A percentile compares a stretch with the other conserved stretches of the same genome.
Conservation (phyloP, 768 basidiomycete genomes). For the Rhodotorula babjevae region DNA sequence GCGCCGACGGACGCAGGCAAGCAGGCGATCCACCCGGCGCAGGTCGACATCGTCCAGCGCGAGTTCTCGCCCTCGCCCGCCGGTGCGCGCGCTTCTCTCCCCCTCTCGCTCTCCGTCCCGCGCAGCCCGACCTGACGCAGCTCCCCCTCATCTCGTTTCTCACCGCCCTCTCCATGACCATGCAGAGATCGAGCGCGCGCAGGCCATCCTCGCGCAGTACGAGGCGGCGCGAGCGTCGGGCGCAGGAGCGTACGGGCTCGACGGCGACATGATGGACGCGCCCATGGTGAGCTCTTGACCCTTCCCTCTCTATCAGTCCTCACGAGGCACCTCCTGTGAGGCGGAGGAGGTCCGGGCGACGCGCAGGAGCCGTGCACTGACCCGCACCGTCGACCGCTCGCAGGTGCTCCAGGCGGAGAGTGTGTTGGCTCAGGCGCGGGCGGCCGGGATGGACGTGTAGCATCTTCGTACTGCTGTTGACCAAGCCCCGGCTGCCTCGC, state of each 20-base stretch:
- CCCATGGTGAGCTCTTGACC: slow-evolving; percentile 72
- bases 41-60: slow-evolving; percentile 69
- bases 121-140: not conserved
- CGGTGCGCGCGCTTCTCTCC: slow-evolving; percentile 51
- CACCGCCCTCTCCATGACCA: too few species aligned
- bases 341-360: not conserved
- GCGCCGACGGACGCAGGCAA: not conserved
- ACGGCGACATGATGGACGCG: slow-evolving; percentile 78
- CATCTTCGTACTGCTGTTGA: too few species aligned
- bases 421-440: not conserved
- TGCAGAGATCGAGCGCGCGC: slow-evolving; percentile 71
- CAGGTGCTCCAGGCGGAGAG: slow-evolving; percentile 13
- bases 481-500: too few species aligned
- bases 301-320: slow-evolving; percentile 48
- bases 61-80: slow-evolving; percentile 69
- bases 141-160: not conserved
- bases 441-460: not conserved
- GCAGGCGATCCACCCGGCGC: slow-evolving; percentile 93
- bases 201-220: slow-evolving; percentile 66
- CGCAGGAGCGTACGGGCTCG: slow-evolving; percentile 64
- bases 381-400: not conserved
- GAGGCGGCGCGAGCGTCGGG: slow-evolving; percentile 49
- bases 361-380: too few species aligned
- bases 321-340: too few species aligned
- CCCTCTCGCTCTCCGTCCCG: not conserved